Evolutionary conservation across 208 protist genomes (phyloP), one percentile per base, ranked within the genome.

Genomic region (Trypanosoma platydactyli): DNA sequence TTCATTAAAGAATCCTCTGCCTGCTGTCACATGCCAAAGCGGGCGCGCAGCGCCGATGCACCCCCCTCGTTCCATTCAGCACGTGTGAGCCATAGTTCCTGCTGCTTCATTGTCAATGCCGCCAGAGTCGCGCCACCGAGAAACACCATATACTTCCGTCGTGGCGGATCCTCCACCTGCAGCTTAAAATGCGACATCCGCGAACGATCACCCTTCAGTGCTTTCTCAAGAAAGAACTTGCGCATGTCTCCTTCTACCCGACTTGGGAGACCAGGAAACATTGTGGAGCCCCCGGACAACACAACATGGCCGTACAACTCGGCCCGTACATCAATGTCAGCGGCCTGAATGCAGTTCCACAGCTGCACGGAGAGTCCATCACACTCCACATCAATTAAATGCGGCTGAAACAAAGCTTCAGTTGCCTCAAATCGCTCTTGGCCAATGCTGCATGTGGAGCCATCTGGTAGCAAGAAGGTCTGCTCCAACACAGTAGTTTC

Each of bases 81-180:
- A n/a, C 75, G 76, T 4, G 70, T 76, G n/a, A 88, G 12, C 84
- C 81, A 88, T 73, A 72, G 68, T 41, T 83, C 77, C 22, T 57
- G 68, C 40, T 92, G 77, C 42, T 89, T 85, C 68, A 94, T 96
- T 62, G 98, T 98, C 33, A 99, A 84, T 41, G 98, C 93, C 12
- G 97, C 98, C 5, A 99, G 76, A 12, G 98, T 87, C 15, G 97
- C 89, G 57, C 94, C 98, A 50, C 98, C 98, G 13, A 99, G 71
- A 78, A 98, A 99, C 2, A 98, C 97, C 96, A 99, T 98, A 81
- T 98, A 84, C 82, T 99, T 98, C 44, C 98, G 84, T 58, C 97
- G 86, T 18, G 97, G 98, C 12, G 98, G 96, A 63, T 98, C 97
- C 73, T 99, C 94, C 50, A 98, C 94, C 22, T 77, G 68, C 24